Conservation (phyloP, 1,284 basidiomycete species). For the Cryptococcus sp. region DNA sequence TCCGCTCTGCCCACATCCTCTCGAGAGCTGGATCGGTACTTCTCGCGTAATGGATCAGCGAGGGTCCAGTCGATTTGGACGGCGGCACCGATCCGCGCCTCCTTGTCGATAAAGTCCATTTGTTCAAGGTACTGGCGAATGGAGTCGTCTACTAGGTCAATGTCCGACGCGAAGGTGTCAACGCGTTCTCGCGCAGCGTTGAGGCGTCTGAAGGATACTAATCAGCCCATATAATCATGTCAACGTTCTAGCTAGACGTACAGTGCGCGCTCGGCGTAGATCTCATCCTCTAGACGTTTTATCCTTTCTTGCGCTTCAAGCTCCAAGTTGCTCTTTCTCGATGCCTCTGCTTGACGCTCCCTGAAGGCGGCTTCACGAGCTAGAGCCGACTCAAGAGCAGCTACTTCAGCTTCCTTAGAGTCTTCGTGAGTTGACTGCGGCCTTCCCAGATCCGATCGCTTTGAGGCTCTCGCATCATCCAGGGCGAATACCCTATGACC, state of each 20-base stretch:
- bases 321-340: constrained; percentile 19
- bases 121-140: constrained; percentile 35
- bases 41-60: constrained; percentile 19
- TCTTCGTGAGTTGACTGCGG: constrained; percentile 10
- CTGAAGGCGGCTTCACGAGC: constrained; percentile 28
- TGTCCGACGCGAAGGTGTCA: constrained; percentile 15
- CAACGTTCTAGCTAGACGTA: constrained; percentile 3
- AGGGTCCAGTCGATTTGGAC: constrained; percentile 30
- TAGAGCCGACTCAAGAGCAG: constrained; percentile 21
- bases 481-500: constrained; percentile 19
- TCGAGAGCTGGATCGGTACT: constrained; percentile 10
- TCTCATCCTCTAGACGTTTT: constrained; percentile 24
- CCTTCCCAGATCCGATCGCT: background rate
- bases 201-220: constrained; percentile 5
- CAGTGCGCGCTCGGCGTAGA: constrained; percentile 30
- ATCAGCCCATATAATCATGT: background rate
- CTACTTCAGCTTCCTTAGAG: constrained; percentile 20
- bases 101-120: constrained; percentile 32
- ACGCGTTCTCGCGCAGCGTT: constrained; percentile 16
- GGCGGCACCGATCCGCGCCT: constrained; percentile 30
- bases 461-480: background rate
- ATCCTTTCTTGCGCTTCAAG: constrained; percentile 22
- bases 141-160: constrained; percentile 24
- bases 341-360: constrained; percentile 21
- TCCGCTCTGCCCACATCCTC: constrained; percentile 1